phyloP scores from a whole-genome alignment of 1,284 basidiomycete genomes.

The Schizopora paradoxa region DNA sequence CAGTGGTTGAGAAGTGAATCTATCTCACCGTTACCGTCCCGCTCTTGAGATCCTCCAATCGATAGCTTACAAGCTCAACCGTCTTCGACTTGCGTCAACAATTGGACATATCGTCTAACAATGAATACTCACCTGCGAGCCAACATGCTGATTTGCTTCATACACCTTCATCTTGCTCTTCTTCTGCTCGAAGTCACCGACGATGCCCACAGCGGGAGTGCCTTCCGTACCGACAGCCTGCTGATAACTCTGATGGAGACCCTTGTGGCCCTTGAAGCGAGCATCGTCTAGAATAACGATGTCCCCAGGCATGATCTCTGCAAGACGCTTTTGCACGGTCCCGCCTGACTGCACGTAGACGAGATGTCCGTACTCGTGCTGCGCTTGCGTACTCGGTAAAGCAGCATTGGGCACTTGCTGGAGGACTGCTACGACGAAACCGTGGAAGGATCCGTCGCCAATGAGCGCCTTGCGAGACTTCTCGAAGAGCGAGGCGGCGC shows the following conservation, averaged over 20 bases:
- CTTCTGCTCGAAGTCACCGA: conserved; percentile 78
- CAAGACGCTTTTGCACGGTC: conserved; percentile 64
- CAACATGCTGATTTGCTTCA: conserved; percentile 77
- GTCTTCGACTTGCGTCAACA: conserved; percentile 34
- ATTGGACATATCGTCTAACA: conserved; percentile 15
- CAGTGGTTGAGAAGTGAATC: not conserved
- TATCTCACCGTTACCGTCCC: conserved; percentile 67
- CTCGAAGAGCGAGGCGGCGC: conserved; percentile 62
- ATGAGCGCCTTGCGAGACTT: conserved; percentile 71
- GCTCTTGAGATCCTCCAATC: conserved; percentile 84
- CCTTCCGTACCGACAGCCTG: conserved; percentile 51
- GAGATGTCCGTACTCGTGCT: conserved; percentile 59
- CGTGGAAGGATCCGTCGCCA: conserved; percentile 78
- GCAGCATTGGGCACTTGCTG: conserved; percentile 52
- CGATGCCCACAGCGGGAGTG: conserved; percentile 68
- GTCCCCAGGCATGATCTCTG: conserved; percentile 85
- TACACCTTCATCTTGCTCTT: conserved; percentile 81
- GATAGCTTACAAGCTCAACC: conserved; percentile 78
- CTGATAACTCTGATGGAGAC: conserved; percentile 67
- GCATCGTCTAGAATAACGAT: conserved; percentile 72
- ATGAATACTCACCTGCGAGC: conserved; percentile 48
- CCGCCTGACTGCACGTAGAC: conserved; percentile 68
- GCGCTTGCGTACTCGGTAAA: conserved; percentile 26
- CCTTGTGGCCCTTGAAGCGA: conserved; percentile 85
- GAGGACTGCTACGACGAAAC: conserved; percentile 69